Evolutionary conservation across 2,329 filamentous ascomycete species (phyloP), one percentile per base, ranked within the genome.

Genomic region (Xylaria arbuscula): DNA sequence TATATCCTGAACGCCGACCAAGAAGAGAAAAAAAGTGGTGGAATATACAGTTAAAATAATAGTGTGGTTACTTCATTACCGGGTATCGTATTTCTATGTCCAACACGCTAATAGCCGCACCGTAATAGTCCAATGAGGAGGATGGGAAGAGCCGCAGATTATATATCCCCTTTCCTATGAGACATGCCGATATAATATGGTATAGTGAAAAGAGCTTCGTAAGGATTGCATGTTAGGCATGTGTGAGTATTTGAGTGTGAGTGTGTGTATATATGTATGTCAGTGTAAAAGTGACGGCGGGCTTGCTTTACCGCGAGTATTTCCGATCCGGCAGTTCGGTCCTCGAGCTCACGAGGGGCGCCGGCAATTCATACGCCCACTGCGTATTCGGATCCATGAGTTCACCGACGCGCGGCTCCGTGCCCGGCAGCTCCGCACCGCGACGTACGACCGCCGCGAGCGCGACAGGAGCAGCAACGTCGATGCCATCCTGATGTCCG

Each of bases 321-420:
- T 73, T 74, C 42, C 70, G 66, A 67, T 74, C 75, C 51, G 75
- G 75, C 45, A 76, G 66, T 32, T 76, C 75, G 17, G 67, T 64
- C 64, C 72, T 63, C 17, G 62, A 32, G 13, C 65, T 65, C 15
- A 70, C 68, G 6, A 75, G 71, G 10, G 72, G 73, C 24, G 68
- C 74, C 6, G 74, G 75, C 40, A 75, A 62, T 45, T 75, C 74
- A 45, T 75, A 67, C 40, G 72, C 71, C 70, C 71, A 72, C 24
- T 73, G 71, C 24, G 70, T 69, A 40, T 72, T 73, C 8, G 70
- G 61, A 10, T 72, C 72, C 40, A 71, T 68, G 38, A 74, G 55
- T 62, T 76, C 75, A 24, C 64, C 47, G 24, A 68, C 50, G 0
- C 38, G 36, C 0, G 57, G 58, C 17, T 70, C 57, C 58, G 42